Base-by-base conservation (phyloP, 352 stramenopile genomes). In the Phytophthora agathidicida region DNA sequence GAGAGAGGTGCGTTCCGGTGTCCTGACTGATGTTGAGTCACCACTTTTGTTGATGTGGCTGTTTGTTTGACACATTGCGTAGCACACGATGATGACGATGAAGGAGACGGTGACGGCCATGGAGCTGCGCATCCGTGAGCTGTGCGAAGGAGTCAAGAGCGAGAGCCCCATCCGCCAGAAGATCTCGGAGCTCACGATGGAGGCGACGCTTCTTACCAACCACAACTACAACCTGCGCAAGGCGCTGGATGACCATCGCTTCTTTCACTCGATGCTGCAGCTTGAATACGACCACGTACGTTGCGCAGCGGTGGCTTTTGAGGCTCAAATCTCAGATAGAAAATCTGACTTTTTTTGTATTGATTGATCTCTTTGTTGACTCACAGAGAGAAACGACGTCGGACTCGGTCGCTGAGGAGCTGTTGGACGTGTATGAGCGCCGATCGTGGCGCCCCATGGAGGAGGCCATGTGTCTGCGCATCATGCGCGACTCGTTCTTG, bases 271-370 rank as follows among this genome's bases (percentile, higher is more conserved):
- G 16, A 86, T 83, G 76, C 37, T 83, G 31, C 73, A 83, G 39
- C 67, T 86, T 45, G 76, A 86, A 54, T 83, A 76, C 43, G 71
- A 83, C n/a, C 68, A 83, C 44, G 75, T 84, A 81, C 65, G 75
- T 75, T 27, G 20, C 35, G 19, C 20, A 36, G 6, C 10, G n/a
- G n/a, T 37, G 8, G 23, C 23, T 20, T 33, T 5, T 38, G 22
- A n/a, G n/a, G 10, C 35, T n/a, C 28, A 35, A 33, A 43, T 49
- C 42, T 50, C 13, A 13, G 26, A 22, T n/a, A 17, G 20, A 43
- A 30, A 16, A 52, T 20, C 20, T 57, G 20, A 53, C 26, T 46
- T 22, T n/a, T n/a, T n/a, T 19, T 20, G 20, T 32, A 4, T 43
- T 51, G 27, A 56, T 33, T 45, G 28, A 45, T 42, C 1, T 37